A percentile compares a stretch with the other conserved stretches of the same genome.
Conservation (phyloP, 2,329 filamentous ascomycete genomes). For the Sclerotinia subarctica region DNA sequence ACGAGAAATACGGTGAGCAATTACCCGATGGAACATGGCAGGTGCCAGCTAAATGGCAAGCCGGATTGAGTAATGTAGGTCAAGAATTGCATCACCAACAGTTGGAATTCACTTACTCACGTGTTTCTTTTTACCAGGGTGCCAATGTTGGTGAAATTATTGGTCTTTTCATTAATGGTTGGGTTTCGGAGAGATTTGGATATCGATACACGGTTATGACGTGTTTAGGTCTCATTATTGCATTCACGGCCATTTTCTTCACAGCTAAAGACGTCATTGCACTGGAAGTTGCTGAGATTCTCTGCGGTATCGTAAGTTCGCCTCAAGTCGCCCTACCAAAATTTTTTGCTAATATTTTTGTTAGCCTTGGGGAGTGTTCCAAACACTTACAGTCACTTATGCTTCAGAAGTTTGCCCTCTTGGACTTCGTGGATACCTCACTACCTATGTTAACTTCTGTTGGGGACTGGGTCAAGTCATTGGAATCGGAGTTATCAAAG, state of each 20-base stretch:
- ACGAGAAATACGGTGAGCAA: conserved; percentile 36
- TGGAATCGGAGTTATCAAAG: conserved; percentile 49
- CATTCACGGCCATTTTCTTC: conserved; percentile 50
- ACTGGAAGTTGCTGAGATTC: conserved; percentile 47
- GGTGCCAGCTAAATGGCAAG: conserved; percentile 38
- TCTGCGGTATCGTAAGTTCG: conserved; percentile 41
- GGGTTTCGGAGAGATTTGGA: conserved; percentile 46
- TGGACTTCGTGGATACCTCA: conserved; percentile 53
- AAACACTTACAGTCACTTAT: conserved; percentile 38
- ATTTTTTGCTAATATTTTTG: conserved; percentile 18
- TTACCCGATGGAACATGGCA: conserved; percentile 23
- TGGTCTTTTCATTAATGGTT: conserved; percentile 48
- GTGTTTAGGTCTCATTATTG: conserved; percentile 38
- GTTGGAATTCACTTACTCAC: conserved; percentile 3
- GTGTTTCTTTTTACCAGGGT: conserved; percentile 21
- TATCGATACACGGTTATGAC: conserved; percentile 40
- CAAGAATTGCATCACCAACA: background rate
- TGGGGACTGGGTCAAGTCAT: conserved; percentile 53
- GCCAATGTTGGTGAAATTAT: conserved; percentile 41
- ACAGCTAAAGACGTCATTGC: conserved; percentile 47
- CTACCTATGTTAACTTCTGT: conserved; percentile 55
- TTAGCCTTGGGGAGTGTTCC: conserved; percentile 45
- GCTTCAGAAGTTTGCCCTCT: conserved; percentile 54
- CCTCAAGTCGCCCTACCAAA: background rate
- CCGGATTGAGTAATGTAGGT: conserved; percentile 33